A percentile compares a stretch with the other conserved stretches of the same genome.
phyloP scores from a whole-genome alignment of 768 basidiomycete genomes.

The Pleurotus giganteus region DNA sequence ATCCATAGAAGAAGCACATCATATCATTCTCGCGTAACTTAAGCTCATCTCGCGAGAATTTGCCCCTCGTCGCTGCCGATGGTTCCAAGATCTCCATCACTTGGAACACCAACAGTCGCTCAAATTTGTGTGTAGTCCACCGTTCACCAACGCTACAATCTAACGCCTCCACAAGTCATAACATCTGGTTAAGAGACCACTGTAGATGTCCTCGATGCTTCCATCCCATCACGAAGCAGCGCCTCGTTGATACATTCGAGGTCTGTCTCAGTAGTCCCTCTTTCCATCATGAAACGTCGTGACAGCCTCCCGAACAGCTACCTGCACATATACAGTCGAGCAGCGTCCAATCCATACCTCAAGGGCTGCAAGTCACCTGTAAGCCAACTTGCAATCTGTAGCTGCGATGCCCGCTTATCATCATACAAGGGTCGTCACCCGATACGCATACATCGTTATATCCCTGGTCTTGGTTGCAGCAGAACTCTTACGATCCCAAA shows the following conservation, averaged over 20 bases:
- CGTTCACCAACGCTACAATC: neutral
- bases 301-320: slow-evolving; percentile 49
- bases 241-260: slow-evolving; percentile 83
- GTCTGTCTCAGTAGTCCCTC: slow-evolving; percentile 34
- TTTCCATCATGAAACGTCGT: slow-evolving; percentile 1
- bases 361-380: slow-evolving; percentile 80
- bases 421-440: slow-evolving; percentile 49
- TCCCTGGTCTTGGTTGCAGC: slow-evolving; percentile 82
- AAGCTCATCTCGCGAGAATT: slow-evolving; percentile 36
- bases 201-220: slow-evolving; percentile 88
- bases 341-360: slow-evolving; percentile 47
- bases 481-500: slow-evolving; percentile 78
- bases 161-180: slow-evolving; percentile 56
- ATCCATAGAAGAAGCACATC: too few species aligned
- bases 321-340: slow-evolving; percentile 69
- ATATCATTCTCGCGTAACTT: too few species aligned
- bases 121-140: slow-evolving; percentile 63
- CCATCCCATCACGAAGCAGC: slow-evolving; percentile 85
- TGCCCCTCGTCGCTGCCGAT: slow-evolving; percentile 55
- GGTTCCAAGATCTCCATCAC: slow-evolving; percentile 63
- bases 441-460: slow-evolving; percentile 76
- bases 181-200: slow-evolving; percentile 91
- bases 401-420: neutral
- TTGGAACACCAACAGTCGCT: slow-evolving; percentile 72
- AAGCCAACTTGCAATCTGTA: slow-evolving; percentile 22